These are phyloP conservation scores for Yamadazyma sp. DNA, from an alignment of 805 yeast species.

Conservation along the genomic window DNA sequence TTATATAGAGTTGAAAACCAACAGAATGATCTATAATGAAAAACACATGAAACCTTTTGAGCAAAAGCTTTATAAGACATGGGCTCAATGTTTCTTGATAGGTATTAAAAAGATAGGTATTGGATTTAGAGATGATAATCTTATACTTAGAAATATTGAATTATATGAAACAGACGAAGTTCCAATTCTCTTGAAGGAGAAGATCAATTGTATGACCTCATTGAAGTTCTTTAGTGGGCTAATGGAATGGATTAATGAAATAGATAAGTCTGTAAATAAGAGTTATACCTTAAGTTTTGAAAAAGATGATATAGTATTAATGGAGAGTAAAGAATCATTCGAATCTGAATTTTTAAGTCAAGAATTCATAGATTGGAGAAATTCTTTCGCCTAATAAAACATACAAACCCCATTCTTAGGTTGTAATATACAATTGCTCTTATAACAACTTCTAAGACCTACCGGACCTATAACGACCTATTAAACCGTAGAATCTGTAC, in stretches of 20 bases:
- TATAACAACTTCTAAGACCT: too few species aligned
- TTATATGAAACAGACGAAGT: slow-evolving; percentile 73
- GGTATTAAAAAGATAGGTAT: slow-evolving; percentile 81
- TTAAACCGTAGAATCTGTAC: too few species aligned
- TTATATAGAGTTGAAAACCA: slow-evolving; percentile 83
- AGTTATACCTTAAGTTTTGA: slow-evolving; percentile 41
- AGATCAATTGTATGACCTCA: slow-evolving; percentile 72
- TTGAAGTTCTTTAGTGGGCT: slow-evolving; percentile 85
- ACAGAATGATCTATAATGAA: slow-evolving; percentile 51
- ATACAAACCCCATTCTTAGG: too few species aligned
- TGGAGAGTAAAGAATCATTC: slow-evolving; percentile 36
- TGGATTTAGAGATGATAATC: slow-evolving; percentile 80
- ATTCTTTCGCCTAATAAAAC: too few species aligned
- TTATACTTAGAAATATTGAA: slow-evolving; percentile 66
- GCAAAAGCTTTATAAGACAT: slow-evolving; percentile 68
- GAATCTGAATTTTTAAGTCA: slow-evolving; percentile 46
- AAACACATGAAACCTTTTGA: slow-evolving; percentile 67
- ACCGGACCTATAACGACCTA: too few species aligned
- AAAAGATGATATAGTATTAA: slow-evolving; percentile 42
- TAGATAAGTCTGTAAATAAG: slow-evolving; percentile 48
- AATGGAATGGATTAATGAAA: slow-evolving; percentile 65
- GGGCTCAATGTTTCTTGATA: slow-evolving; percentile 91
- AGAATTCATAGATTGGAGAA: slow-evolving; percentile 38
- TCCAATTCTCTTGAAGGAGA: slow-evolving; percentile 62
- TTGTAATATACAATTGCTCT: too few species aligned